These are phyloP conservation scores for Bruguiera hainesii DNA, from an alignment of 441 rosid genomes.

Conservation along the genomic window DNA sequence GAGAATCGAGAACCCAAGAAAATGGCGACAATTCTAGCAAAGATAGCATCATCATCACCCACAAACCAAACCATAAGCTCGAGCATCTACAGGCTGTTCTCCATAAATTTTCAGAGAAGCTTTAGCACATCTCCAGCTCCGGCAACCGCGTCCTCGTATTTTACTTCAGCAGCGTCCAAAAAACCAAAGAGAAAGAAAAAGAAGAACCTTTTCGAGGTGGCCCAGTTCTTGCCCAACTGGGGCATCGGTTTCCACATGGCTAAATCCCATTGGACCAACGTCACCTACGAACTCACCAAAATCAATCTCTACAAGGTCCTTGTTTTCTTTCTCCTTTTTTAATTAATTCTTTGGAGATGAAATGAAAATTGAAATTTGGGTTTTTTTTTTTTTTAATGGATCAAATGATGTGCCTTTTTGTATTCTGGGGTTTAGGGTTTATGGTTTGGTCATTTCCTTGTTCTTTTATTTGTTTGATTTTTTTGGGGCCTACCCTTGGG, in stretches of 20 bases:
- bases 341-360: background rate
- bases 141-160: constrained; percentile 26
- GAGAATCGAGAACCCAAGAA: background rate
- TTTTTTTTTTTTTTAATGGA: background rate
- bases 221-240: constrained; percentile 88
- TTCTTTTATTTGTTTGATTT: background rate
- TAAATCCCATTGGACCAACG: constrained; percentile 78
- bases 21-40: constrained; percentile 50
- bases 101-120: constrained; percentile 30
- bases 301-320: constrained; percentile 87
- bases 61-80: constrained; percentile 27
- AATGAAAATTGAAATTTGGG: background rate
- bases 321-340: background rate
- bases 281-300: constrained; percentile 86
- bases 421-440: constrained; percentile 12
- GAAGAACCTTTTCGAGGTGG: constrained; percentile 86
- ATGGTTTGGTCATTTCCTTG: background rate
- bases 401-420: background rate
- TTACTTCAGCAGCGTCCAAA: constrained; percentile 18
- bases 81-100: constrained; percentile 32
- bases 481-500: background rate
- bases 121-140: constrained; percentile 36
- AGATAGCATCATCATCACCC: constrained; percentile 25
- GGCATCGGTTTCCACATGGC: constrained; percentile 91
- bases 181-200: constrained; percentile 66